Percentiles rank a stretch among this genome's conserved stretches.
Evolutionary conservation across 148 eudicot species (phyloP).

Genomic region (Cornus florida): DNA sequence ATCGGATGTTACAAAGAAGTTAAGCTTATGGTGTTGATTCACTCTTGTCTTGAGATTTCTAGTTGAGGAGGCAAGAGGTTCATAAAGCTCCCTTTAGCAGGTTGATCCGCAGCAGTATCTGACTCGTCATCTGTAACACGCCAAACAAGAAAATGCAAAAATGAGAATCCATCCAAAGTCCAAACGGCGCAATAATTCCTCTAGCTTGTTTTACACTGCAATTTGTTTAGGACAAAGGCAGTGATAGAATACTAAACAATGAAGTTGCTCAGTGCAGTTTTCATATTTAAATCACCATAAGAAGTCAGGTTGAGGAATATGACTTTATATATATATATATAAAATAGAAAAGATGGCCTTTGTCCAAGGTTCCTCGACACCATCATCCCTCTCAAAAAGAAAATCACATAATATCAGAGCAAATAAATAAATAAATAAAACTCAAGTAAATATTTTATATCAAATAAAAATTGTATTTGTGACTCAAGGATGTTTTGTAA

Average conservation of each 20-base stretch:
- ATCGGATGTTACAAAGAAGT: conserved; percentile 15
- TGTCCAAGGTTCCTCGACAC: background rate
- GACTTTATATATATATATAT: no score
- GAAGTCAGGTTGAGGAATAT: background rate
- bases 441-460: background rate
- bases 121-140: conserved; percentile 57
- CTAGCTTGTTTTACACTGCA: background rate
- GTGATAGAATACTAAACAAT: background rate
- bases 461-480: background rate
- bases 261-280: background rate
- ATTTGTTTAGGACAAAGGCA: background rate
- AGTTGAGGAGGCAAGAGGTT: conserved; percentile 64
- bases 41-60: conserved; percentile 47
- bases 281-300: background rate
- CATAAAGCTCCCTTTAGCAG: conserved; percentile 77
- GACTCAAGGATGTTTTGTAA: background rate
- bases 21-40: conserved; percentile 23
- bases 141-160: background rate
- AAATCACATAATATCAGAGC: background rate
- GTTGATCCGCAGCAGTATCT: conserved; percentile 45
- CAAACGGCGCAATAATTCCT: background rate
- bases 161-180: background rate
- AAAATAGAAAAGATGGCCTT: background rate
- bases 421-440: no score
- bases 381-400: background rate